Evolutionary conservation across 1,139 yeast genomes (phyloP), one percentile per base, ranked within the genome.

Genomic region (Scheffersomyces parashehatae): DNA sequence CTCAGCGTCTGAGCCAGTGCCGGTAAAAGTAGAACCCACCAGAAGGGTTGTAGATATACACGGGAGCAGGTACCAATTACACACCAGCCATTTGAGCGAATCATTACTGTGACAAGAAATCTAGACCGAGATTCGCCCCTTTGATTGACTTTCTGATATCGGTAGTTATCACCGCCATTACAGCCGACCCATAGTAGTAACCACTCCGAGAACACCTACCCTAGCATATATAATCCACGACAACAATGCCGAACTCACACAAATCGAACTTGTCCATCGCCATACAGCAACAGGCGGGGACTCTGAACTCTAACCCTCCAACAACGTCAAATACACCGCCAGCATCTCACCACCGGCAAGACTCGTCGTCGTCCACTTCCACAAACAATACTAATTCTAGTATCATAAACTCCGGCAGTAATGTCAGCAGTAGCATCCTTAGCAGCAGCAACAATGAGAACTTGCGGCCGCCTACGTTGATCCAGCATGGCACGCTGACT

Each of bases 191-290:
- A 13, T 13, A 13, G 14, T 16, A 20, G 26, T 6, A 5, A 20
- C 26, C 26, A 20, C 8, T 5, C 26, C 8, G 26, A 20, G 26
- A 6, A 20, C 26, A 20, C 2, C 26, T 20, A 20, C 26, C 20
- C 26, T 20, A 20, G 26, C 26, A 14, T 28, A 28, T 28, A 37
- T 29, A 13, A 30, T 8, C 12, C 30, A 10, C 28, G 14, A 28
- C 29, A 11, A 39, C 50, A 45, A 69, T 69, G 75, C 67, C 75
- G 34, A 65, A 68, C 39, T 45, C 64, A 36, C 72, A 65, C 35
- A 71, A 67, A 51, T 73, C 78, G 26, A 73, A 74, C 52, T 61
- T 74, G 43, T 73, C 79, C 37, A 59, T 74, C 46, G 79, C 79
- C 42, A 73, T 74, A 40, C 72, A 73, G 52, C 68, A 72, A 50